Conservation (phyloP, 2,329 filamentous ascomycete species). For the Stagonosporopsis cucurbitacearum region DNA sequence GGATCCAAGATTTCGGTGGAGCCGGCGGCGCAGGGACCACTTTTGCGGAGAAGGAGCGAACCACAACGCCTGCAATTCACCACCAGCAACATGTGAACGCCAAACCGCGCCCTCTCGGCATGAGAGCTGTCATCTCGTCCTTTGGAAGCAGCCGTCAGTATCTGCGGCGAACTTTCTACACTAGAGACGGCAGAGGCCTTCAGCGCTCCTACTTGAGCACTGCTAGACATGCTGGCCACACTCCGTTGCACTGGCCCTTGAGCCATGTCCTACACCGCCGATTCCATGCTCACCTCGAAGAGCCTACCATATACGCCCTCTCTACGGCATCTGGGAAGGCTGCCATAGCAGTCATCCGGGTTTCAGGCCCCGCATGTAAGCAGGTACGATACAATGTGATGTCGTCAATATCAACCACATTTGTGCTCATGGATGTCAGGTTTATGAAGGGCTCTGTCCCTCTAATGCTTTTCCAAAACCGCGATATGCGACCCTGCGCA, state of each 20-base stretch:
- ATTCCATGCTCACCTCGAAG: conserved; percentile 26
- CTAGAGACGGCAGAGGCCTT: neutral
- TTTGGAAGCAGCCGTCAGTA: conserved; percentile 19
- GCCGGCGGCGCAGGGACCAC: conserved; percentile 22
- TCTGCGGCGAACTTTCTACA: neutral
- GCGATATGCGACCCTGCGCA: conserved; percentile 74
- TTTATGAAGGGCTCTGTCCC: conserved; percentile 71
- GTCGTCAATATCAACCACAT: neutral
- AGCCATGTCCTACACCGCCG: conserved; percentile 18
- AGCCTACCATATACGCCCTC: conserved; percentile 83
- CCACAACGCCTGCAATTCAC: conserved; percentile 15
- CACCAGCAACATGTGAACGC: conserved; percentile 21
- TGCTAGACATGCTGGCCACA: neutral
- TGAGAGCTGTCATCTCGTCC: conserved; percentile 41
- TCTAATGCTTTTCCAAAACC: conserved; percentile 61
- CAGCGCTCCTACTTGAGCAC: neutral
- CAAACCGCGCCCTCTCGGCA: conserved; percentile 36
- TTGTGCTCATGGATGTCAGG: conserved; percentile 49
- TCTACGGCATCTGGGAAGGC: conserved; percentile 86
- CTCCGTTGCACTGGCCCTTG: conserved; percentile 22
- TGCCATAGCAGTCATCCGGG: conserved; percentile 87
- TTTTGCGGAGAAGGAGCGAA: conserved; percentile 33
- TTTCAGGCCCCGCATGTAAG: conserved; percentile 80
- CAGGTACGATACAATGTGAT: conserved; percentile 60
- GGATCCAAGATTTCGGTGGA: conserved; percentile 19